Evolutionary conservation across 331 rosid genomes (phyloP), one percentile per base, ranked within the genome.

Genomic region (Stylosanthes scabra): DNA sequence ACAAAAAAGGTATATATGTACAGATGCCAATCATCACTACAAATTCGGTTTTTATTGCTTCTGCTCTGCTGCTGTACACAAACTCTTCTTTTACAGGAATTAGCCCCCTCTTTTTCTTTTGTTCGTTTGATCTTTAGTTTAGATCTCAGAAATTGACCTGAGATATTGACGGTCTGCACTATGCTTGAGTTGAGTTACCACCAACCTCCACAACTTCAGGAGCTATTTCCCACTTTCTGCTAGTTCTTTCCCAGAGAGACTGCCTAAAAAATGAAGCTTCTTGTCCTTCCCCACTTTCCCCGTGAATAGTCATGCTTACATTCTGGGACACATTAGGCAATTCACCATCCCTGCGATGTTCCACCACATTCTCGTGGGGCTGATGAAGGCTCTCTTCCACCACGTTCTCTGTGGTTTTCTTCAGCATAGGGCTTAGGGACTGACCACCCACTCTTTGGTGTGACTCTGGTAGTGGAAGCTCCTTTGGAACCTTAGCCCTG

Each of bases 401-500:
- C 69, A 84, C 28, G 72, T 79, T 78, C 72, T 81, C 25, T 11
- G 69, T 56, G 65, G 69, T 50, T 67, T 67, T 85, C 40, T 84
- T 83, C 80, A 80, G 81, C 54, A 74, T 14, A 59, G 89, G 90
- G 63, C 78, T 70, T 4, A 71, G 69, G 64, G 84, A 63, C 59
- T 71, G 72, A 56, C 49, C 56, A 42, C 83, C 84, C 2, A 44
- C 74, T 57, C 74, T 71, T 29, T 45, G 15, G 56, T 84, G 54
- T 39, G 79, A 50, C 50, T 70, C 72, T 31, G 71, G 61, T 57
- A 50, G 71, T 15, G 71, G 61, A 51, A 50, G 71, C 59, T 88
- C 84, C 58, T 47, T 86, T 59, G 81, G 86, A 76, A 90, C 77
- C 75, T 76, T 86, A 20, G 75, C 76, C 85, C 93, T 88, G 78